phyloP scores from a whole-genome alignment of 2,329 filamentous ascomycete genomes.

The Trichoderma sp. region DNA sequence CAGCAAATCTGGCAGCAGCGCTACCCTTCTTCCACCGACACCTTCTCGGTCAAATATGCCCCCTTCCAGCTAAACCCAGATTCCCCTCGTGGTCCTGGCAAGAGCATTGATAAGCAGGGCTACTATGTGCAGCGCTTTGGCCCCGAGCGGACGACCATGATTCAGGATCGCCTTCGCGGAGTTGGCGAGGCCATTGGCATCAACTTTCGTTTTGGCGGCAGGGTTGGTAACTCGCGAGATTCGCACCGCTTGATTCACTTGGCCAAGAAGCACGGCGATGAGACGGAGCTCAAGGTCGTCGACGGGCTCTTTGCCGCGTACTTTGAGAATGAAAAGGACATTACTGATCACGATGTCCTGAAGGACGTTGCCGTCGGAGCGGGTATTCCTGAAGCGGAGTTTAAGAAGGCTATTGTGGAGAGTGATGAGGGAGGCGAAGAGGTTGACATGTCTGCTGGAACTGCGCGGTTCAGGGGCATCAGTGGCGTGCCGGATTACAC shows the following conservation, averaged over 20 bases:
- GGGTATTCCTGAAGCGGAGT: conserved; percentile 49
- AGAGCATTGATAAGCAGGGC: conserved; percentile 39
- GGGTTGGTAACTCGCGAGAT: conserved; percentile 47
- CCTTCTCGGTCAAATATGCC: conserved; percentile 50
- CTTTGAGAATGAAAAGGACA: conserved; percentile 47
- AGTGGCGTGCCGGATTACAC: conserved; percentile 72
- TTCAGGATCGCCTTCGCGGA: conserved; percentile 34
- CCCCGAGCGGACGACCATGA: conserved; percentile 52
- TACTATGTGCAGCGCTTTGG: conserved; percentile 59
- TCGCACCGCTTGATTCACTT: conserved; percentile 51
- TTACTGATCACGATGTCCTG: conserved; percentile 44
- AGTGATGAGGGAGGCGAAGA: conserved; percentile 51
- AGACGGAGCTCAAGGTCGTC: conserved; percentile 59
- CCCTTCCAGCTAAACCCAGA: conserved; percentile 49
- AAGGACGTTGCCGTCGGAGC: conserved; percentile 35
- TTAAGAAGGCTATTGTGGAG: conserved; percentile 40
- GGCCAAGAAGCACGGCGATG: conserved; percentile 49
- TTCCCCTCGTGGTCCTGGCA: conserved; percentile 33
- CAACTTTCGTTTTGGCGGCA: conserved; percentile 53
- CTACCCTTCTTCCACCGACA: conserved; percentile 53
- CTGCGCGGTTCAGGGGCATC: conserved; percentile 42
- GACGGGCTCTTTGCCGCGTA: conserved; percentile 45
- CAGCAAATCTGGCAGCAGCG: conserved; percentile 43
- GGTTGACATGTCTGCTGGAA: conserved; percentile 35
- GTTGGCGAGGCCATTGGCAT: conserved; percentile 42